Conservation (phyloP, 2,329 filamentous ascomycete genomes). For the Aureobasidium melanogenum region DNA sequence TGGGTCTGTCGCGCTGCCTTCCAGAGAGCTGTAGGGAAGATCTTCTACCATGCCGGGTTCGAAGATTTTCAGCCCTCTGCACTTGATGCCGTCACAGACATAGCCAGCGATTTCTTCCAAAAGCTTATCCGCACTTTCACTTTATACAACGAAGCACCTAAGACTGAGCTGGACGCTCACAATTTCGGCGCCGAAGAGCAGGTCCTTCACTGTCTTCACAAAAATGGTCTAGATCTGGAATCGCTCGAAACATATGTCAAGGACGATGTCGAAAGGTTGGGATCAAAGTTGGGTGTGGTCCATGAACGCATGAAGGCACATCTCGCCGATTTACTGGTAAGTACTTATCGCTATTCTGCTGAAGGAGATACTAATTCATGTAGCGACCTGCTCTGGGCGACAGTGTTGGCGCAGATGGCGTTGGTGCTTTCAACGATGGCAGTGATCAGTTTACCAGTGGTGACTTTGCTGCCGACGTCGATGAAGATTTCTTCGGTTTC, state of each 20-base stretch:
- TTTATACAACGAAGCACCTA: conserved; percentile 74
- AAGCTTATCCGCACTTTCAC: conserved; percentile 75
- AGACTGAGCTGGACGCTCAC: conserved; percentile 38
- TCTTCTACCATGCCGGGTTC: conserved; percentile 93
- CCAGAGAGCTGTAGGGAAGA: conserved; percentile 83
- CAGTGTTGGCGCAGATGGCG: conserved; percentile 71
- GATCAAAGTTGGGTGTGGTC: conserved; percentile 68
- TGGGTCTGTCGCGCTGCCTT: conserved; percentile 75
- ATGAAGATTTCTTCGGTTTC: conserved; percentile 98
- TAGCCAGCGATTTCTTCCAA: conserved; percentile 81
- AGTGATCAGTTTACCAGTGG: conserved; percentile 95
- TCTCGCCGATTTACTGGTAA: conserved; percentile 72
- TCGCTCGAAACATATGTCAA: conserved; percentile 77
- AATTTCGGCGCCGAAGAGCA: conserved; percentile 78
- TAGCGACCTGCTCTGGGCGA: conserved; percentile 70
- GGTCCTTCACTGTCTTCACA: conserved; percentile 73
- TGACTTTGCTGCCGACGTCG: conserved; percentile 95
- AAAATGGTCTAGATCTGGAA: conserved; percentile 76
- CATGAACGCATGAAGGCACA: conserved; percentile 94
- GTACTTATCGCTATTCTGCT: conserved; percentile 12
- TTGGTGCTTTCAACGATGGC: conserved; percentile 86
- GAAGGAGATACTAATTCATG: background rate
- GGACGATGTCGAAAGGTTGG: conserved; percentile 84
- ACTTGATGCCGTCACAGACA: conserved; percentile 79
- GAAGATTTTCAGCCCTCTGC: conserved; percentile 96